A percentile compares a stretch with the other conserved stretches of the same genome.
phyloP scores from a whole-genome alignment of 192 early-diverging fungal genomes.

The Coemansia guatemalensis region DNA sequence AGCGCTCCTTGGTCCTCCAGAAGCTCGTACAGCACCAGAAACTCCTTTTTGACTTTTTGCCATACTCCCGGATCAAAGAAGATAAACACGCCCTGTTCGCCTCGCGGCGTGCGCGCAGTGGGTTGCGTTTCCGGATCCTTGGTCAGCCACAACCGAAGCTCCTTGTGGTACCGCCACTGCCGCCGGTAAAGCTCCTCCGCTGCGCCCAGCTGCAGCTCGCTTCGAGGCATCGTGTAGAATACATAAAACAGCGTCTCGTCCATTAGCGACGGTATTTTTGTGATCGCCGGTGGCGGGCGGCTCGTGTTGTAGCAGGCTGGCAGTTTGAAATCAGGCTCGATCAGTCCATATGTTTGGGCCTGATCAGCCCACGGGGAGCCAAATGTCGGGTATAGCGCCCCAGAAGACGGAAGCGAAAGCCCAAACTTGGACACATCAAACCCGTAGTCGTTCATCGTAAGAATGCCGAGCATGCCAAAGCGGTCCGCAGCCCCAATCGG shows the following conservation, averaged over 20 bases:
- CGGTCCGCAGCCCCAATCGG: constrained; percentile 53
- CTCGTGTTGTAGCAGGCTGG: constrained; percentile 84
- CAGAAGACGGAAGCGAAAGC: constrained; percentile 69
- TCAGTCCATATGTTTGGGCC: constrained; percentile 58
- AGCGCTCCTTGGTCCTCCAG: constrained; percentile 71
- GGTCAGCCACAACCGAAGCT: constrained; percentile 87
- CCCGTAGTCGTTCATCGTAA: constrained; percentile 86
- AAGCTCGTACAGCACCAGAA: constrained; percentile 79
- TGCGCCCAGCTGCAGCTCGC: constrained; percentile 86
- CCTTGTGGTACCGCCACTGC: constrained; percentile 97
- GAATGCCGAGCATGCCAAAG: constrained; percentile 84
- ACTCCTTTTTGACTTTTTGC: constrained; percentile 90
- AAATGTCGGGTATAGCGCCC: constrained; percentile 84
- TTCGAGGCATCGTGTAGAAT: constrained; percentile 96
- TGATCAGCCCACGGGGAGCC: constrained; percentile 87
- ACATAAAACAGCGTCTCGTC: constrained; percentile 98
- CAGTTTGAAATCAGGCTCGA: constrained; percentile 83
- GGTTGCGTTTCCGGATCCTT: constrained; percentile 66
- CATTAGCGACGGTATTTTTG: constrained; percentile 68
- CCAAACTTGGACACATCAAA: constrained; percentile 87
- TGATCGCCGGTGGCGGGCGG: constrained; percentile 66
- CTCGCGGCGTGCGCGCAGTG: constrained; percentile 58
- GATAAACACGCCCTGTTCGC: constrained; percentile 83
- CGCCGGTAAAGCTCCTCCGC: constrained; percentile 93
- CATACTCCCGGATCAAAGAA: constrained; percentile 93